phyloP scores from a whole-genome alignment of 2,329 filamentous ascomycete species.

The Hymenoscyphus infarciens region DNA sequence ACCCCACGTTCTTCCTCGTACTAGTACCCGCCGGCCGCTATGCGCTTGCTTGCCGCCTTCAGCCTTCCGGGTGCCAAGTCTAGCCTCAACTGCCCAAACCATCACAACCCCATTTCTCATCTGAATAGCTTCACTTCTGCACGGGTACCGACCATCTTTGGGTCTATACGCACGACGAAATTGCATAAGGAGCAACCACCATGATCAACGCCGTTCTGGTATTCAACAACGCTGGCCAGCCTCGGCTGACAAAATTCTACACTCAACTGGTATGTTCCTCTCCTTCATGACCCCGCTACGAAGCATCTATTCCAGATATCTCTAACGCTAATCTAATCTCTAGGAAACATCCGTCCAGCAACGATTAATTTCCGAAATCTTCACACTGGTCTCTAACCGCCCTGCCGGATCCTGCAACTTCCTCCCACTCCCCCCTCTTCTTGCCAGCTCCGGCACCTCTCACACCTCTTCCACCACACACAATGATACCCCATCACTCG shows the following conservation, averaged over 20 bases:
- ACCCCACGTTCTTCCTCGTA: no score
- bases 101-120: background rate
- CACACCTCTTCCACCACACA: slow-evolving; percentile 63
- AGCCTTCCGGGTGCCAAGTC: slow-evolving; percentile 14
- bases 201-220: slow-evolving; percentile 99
- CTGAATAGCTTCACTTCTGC: slow-evolving; percentile 4
- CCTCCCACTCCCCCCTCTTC: slow-evolving; percentile 70
- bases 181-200: slow-evolving; percentile 23
- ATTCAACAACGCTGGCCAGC: slow-evolving; percentile 97
- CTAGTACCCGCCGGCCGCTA: no score
- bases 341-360: slow-evolving; percentile 98
- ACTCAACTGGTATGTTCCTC: slow-evolving; percentile 71
- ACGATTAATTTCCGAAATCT: slow-evolving; percentile 94
- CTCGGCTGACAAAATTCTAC: slow-evolving; percentile 96
- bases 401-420: slow-evolving; percentile 96
- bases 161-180: background rate
- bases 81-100: background rate
- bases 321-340: slow-evolving; percentile 20
- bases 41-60: no score
- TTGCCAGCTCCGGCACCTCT: slow-evolving; percentile 64
- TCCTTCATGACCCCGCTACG: background rate
- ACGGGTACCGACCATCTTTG: background rate
- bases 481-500: slow-evolving; percentile 88
- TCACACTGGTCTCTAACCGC: slow-evolving; percentile 88
- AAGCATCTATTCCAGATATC: background rate